Conservation (phyloP, 2,329 filamentous ascomycete species). For the Dactylellina leptospora region DNA sequence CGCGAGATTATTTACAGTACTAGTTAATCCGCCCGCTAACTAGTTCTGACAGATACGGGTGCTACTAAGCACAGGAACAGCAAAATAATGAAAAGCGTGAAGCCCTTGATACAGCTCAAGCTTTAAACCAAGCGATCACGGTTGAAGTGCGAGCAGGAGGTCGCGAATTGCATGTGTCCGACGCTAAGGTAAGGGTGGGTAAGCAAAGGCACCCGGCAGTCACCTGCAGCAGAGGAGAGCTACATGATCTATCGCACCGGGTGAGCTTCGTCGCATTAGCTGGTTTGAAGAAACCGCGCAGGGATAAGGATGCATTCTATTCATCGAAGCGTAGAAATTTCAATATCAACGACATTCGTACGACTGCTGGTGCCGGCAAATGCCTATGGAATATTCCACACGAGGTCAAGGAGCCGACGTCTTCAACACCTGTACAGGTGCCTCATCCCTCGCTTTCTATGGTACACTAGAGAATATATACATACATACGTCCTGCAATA, state of each 20-base stretch:
- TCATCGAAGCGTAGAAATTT: conserved; percentile 21
- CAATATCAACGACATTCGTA: too few relatives aligned
- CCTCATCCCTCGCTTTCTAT: conserved; percentile 18
- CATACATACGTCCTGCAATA: too few relatives aligned
- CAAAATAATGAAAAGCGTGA: conserved; percentile 21
- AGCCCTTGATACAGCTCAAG: conserved; percentile 40
- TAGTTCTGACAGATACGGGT: conserved; percentile 32
- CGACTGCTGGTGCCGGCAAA: conserved; percentile 38
- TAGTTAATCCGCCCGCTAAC: background rate
- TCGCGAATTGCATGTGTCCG: background rate
- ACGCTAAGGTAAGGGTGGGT: conserved; percentile 42
- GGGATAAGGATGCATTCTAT: conserved; percentile 24
- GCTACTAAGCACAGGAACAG: background rate
- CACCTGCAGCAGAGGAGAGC: conserved; percentile 29
- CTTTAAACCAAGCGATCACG: conserved; percentile 39
- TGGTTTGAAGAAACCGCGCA: conserved; percentile 31
- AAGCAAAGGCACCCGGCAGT: conserved; percentile 45
- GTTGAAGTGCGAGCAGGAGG: background rate
- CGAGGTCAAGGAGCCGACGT: conserved; percentile 15
- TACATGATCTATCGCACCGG: conserved; percentile 41
- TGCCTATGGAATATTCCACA: conserved; percentile 47
- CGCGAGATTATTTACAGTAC: conserved; percentile 11
- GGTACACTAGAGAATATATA: too few relatives aligned
- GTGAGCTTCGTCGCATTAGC: conserved; percentile 20
- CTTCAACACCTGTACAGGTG: background rate